Evolutionary conservation across 768 basidiomycete species (phyloP).

Genomic region (Lactifluus volemus): DNA sequence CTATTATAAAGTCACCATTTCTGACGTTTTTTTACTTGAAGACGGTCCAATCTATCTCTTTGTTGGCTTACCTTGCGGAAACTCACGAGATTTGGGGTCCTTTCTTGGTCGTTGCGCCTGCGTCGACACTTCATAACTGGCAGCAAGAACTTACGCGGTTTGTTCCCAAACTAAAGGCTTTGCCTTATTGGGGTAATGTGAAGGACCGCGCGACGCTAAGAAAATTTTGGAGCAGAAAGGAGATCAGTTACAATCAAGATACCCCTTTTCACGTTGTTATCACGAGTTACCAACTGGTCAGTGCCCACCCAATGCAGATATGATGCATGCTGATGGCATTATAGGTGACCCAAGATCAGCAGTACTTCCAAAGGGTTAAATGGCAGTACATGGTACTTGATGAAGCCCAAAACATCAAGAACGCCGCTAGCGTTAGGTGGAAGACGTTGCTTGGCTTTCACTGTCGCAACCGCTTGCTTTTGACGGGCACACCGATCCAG

Average conservation of each 20-base stretch:
- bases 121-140: slow-evolving; percentile 98
- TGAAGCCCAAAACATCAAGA: slow-evolving; percentile 99
- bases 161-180: slow-evolving; percentile 84
- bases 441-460: slow-evolving; percentile 94
- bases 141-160: slow-evolving; percentile 97
- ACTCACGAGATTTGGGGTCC: slow-evolving; percentile 99
- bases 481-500: slow-evolving; percentile 98
- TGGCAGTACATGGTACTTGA: slow-evolving; percentile 99
- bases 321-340: background rate
- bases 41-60: slow-evolving; percentile 97
- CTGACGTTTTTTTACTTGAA: slow-evolving; percentile 24
- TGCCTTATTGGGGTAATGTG: slow-evolving; percentile 98
- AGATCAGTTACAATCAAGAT: slow-evolving; percentile 89
- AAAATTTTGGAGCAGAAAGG: slow-evolving; percentile 98
- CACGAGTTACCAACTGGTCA: slow-evolving; percentile 90
- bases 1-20: slow-evolving; percentile 19
- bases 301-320: slow-evolving; percentile 21
- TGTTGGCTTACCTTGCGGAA: slow-evolving; percentile 93
- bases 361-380: slow-evolving; percentile 94
- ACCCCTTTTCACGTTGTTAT: slow-evolving; percentile 96
- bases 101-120: slow-evolving; percentile 95
- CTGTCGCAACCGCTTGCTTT: slow-evolving; percentile 86
- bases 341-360: slow-evolving; percentile 91
- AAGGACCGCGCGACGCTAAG: slow-evolving; percentile 91
- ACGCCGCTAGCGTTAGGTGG: slow-evolving; percentile 92